Evolutionary conservation across 2,329 filamentous ascomycete species (phyloP), one percentile per base, ranked within the genome.

Genomic region (Alternaria postmessia): DNA sequence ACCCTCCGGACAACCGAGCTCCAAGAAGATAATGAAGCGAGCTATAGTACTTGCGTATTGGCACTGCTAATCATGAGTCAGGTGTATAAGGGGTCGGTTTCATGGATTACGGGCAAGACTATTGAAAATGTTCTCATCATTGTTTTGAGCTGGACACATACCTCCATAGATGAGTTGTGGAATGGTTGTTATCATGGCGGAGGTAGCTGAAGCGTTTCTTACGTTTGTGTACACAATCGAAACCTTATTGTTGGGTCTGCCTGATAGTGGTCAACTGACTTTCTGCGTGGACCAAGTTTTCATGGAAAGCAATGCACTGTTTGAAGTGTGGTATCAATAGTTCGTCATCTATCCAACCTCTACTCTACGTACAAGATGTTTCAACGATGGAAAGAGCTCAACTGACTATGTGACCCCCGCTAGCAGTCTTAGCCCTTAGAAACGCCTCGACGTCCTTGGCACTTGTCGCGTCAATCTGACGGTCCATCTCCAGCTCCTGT

Each of bases 361-460:
- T 30, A 49, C 52, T 54, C 20, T 28, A 46, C n/a, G 28, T 28
- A 18, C n/a, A 39, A 36, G 7, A 46, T 46, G 26, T 38, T 14
- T n/a, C 16, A 41, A 20, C 38, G 22, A 36, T 39, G 9, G 4
- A 24, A 28, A 2, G 12, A 24, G n/a, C 44, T 54, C 42, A 57
- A 38, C 38, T 39, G 39, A 22, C 30, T 3, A 43, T 28, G 6
- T 51, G 44, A 0, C 30, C 46, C 2, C 30, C n/a, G 18, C 24
- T 56, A 9, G 52, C 38, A 22, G 39, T 72, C 62, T 77, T 63
- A 52, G 69, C 67, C 53, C 77, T 71, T 61, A 79, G 44, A 51
- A 73, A 76, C 0, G 68, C 71, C 51, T 79, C 78, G 1, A 79
- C 72, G 43, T 72, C 60, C 46, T 67, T 59, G 22, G 70, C 66